phyloP scores from a whole-genome alignment of 2,329 filamentous ascomycete genomes.

The Mollisia scopiformis region DNA sequence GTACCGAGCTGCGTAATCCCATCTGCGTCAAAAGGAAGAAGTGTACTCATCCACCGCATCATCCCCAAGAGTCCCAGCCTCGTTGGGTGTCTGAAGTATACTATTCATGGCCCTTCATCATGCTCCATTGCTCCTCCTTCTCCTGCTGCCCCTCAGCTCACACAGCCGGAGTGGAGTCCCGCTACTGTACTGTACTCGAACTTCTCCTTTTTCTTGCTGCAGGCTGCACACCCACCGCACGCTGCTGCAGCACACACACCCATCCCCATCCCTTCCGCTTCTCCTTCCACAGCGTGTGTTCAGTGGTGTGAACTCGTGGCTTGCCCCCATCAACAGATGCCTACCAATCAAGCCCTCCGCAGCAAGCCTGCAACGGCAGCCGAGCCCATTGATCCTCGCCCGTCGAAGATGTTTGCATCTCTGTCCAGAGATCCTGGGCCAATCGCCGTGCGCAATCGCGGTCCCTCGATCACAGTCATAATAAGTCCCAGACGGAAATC shows the following conservation, averaged over 20 bases:
- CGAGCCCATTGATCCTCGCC: neutral
- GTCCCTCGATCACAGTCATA: slow-evolving; percentile 1
- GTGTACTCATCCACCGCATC: neutral
- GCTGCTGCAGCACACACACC: no score
- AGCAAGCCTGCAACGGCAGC: neutral
- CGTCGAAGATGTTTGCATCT: neutral
- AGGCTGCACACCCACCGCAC: neutral
- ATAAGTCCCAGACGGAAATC: no score
- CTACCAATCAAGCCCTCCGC: neutral
- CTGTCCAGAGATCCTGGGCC: neutral
- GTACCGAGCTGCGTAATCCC: no score
- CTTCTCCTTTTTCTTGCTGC: neutral
- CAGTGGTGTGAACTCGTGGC: neutral
- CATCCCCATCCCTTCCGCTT: neutral
- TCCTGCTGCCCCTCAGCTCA: neutral
- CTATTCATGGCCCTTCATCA: neutral
- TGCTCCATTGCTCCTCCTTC: neutral
- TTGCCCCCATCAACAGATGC: neutral
- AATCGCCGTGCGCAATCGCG: neutral
- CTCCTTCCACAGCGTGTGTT: neutral
- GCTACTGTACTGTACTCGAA: neutral
- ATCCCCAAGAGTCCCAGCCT: neutral
- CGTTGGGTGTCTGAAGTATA: neutral
- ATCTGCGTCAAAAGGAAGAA: neutral
- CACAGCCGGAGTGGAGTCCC: slow-evolving; percentile 2